phyloP scores from a whole-genome alignment of 306 rosid genomes.

The Inga leiocalycina region DNA sequence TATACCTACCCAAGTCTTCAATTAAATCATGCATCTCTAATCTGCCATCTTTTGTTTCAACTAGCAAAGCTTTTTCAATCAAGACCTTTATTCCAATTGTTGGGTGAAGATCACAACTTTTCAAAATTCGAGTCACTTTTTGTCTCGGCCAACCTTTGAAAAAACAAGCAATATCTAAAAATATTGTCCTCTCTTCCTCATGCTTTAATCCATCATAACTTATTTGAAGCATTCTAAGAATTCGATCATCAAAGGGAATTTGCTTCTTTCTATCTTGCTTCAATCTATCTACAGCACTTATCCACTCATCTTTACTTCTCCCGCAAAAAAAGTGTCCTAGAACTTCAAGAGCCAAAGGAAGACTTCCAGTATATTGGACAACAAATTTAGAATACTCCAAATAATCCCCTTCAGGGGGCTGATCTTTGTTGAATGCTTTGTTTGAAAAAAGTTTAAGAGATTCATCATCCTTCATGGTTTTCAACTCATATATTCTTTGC shows the following conservation, averaged over 20 bases:
- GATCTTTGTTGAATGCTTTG: background rate
- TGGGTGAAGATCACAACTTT: background rate
- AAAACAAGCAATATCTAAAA: background rate
- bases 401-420: background rate
- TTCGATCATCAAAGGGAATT: no score
- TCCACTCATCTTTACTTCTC: background rate
- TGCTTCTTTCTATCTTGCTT: no score
- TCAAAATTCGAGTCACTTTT: background rate
- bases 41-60: background rate
- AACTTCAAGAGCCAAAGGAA: background rate
- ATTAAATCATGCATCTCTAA: background rate
- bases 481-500: background rate
- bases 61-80: background rate
- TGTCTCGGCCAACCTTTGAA: background rate
- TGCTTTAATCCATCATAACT: background rate
- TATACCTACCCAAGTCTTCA: background rate
- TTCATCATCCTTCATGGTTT: background rate
- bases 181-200: background rate
- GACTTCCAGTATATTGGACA: background rate
- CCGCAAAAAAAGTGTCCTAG: background rate
- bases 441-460: background rate
- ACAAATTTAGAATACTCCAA: background rate
- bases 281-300: background rate
- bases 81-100: background rate
- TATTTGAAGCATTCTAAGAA: no score